These are phyloP conservation scores for Piper longum DNA, from an alignment of 164 flowering plant species.

Conservation along the genomic window DNA sequence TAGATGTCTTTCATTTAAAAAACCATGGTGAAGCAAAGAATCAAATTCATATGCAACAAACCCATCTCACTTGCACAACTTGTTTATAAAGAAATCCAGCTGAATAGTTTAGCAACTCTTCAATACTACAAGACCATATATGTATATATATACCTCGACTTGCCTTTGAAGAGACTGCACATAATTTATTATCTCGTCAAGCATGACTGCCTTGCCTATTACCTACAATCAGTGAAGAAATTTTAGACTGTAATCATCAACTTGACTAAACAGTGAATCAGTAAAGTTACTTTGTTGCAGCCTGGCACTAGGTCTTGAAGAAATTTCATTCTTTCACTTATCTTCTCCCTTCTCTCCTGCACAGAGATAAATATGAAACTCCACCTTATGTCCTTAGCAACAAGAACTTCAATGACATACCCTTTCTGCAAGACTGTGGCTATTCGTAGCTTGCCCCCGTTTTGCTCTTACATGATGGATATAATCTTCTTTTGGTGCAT, in stretches of 20 bases:
- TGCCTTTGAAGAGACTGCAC: slow-evolving; percentile 95
- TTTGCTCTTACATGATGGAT: slow-evolving; percentile 76
- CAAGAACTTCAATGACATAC: slow-evolving; percentile 17
- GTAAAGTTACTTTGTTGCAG: slow-evolving; percentile 67
- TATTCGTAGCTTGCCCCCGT: slow-evolving; percentile 94
- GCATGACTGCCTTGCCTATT: slow-evolving; percentile 96
- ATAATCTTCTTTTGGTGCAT: slow-evolving; percentile 54
- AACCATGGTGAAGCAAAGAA: too few relatives aligned
- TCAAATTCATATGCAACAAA: too few relatives aligned
- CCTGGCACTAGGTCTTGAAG: slow-evolving; percentile 99
- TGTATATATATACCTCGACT: slow-evolving; percentile 59
- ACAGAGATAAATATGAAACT: slow-evolving; percentile 4
- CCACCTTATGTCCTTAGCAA: not conserved
- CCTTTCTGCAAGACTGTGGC: slow-evolving; percentile 98
- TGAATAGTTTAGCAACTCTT: too few relatives aligned
- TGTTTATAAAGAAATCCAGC: too few relatives aligned
- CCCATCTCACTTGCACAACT: too few relatives aligned
- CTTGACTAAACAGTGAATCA: not conserved
- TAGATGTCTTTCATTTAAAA: too few relatives aligned
- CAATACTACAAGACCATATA: too few relatives aligned
- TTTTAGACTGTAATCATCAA: too few relatives aligned
- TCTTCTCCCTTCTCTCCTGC: slow-evolving; percentile 93
- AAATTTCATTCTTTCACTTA: slow-evolving; percentile 89
- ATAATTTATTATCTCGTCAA: slow-evolving; percentile 96
- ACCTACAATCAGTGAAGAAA: slow-evolving; percentile 25